Evolutionary conservation across 83 land plant species (phyloP).

Genomic region (Picea mariana): DNA sequence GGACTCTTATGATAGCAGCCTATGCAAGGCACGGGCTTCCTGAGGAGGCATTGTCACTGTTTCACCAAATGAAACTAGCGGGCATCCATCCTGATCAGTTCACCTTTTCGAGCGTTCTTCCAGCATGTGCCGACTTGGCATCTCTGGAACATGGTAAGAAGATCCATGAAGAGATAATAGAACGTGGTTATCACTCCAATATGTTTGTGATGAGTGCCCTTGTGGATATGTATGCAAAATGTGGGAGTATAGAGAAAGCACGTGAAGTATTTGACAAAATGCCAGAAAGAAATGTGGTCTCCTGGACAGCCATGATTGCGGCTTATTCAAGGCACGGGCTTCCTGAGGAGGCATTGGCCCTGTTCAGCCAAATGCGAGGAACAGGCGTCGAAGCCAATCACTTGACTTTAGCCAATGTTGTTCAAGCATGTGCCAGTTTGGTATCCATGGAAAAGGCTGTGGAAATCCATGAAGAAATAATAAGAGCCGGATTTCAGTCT

Average conservation of each 20-base stretch:
- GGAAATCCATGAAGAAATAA: neutral
- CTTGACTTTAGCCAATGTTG: constrained; percentile 28
- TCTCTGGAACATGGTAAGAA: constrained; percentile 25
- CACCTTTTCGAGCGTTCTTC: constrained; percentile 25
- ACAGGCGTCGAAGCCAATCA: constrained; percentile 29
- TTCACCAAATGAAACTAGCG: constrained; percentile 15
- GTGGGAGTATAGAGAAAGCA: constrained; percentile 13
- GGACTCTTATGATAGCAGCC: constrained; percentile 61
- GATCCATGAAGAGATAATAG: constrained; percentile 23
- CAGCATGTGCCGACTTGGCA: constrained; percentile 23
- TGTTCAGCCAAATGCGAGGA: constrained; percentile 32
- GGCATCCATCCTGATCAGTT: constrained; percentile 15
- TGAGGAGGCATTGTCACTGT: constrained; percentile 17
- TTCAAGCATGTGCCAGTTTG: constrained; percentile 6
- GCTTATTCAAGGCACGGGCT: constrained; percentile 26
- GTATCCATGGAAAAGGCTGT: neutral
- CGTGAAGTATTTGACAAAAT: constrained; percentile 29
- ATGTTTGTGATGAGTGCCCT: constrained; percentile 24
- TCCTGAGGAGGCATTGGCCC: constrained; percentile 17
- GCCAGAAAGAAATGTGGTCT: constrained; percentile 29
- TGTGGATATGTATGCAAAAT: constrained; percentile 33
- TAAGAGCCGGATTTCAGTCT: neutral
- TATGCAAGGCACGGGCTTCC: constrained; percentile 35
- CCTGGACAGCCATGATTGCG: constrained; percentile 37
- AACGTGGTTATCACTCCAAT: constrained; percentile 20